Base-by-base conservation (phyloP, 176 grass and related monocot species). In the Oryza coarctata region DNA sequence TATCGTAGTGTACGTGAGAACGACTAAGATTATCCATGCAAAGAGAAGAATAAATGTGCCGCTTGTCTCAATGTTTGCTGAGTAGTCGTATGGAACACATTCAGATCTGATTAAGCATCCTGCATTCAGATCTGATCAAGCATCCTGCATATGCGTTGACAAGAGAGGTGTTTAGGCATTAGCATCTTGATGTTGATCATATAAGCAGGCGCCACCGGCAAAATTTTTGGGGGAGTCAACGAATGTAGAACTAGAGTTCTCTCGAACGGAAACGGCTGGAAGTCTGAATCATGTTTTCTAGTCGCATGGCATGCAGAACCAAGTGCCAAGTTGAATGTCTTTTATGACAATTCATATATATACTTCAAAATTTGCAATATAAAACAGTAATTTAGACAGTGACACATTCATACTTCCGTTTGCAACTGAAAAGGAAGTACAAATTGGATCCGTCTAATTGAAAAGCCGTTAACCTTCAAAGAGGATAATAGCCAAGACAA, bases 21-120 rank as follows among this genome's bases (percentile, higher is more conserved):
- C 28, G 77, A 28, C 13, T 2, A 29, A 55, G 41, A 2, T 58
- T 10, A 9, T 23, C 22, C 52, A 23, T 22, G 52, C 52, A 58
- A 58, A 6, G 8, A 58, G 18, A 22, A 23, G 1, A 57, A n/a
- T 12, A 23, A 10, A 58, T 52, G 11, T n/a, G 65, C 1, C 26
- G 31, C 76, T 83, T 88, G 68, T 88, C 88, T 93, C 82, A 2
- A 85, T 78, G 76, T 80, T 83, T 80, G 91, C 91, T 17, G 88
- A 85, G 82, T 93, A 90, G 84, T 93, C 91, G 58, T 93, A 93
- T 23, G 85, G n/a, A 27, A 80, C 55, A 32, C 23, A 9, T 30
- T 73, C 32, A n/a, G 91, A 90, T 82, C 77, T 78, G 10, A 78
- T 77, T 28, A 85, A 55, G 77, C 49, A 74, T 63, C 68, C 80